Evolutionary conservation across 1,284 basidiomycete species (phyloP).

Genomic region (Pulchroboletus neoregius): DNA sequence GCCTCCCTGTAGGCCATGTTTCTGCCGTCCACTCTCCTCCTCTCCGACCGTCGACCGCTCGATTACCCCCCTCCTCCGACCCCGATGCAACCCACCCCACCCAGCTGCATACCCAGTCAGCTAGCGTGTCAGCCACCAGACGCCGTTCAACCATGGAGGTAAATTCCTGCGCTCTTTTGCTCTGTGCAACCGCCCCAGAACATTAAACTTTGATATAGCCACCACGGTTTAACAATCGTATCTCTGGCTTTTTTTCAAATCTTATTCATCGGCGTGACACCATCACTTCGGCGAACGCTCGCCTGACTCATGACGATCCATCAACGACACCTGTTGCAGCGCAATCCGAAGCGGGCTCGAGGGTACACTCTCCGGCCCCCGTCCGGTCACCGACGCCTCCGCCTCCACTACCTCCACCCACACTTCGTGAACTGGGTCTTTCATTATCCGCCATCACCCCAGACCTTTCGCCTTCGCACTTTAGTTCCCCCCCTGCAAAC

Average conservation of each 20-base stretch:
- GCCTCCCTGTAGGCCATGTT: conserved; percentile 53
- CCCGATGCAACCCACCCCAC: conserved; percentile 20
- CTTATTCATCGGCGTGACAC: conserved; percentile 69
- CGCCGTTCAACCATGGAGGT: conserved; percentile 50
- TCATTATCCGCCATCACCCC: conserved; percentile 61
- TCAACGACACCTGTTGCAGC: conserved; percentile 20
- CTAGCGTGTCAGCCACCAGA: conserved; percentile 21
- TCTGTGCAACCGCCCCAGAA: conserved; percentile 14
- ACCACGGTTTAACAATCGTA: conserved; percentile 61
- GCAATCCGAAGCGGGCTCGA: conserved; percentile 35
- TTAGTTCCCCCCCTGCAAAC: conserved; percentile 66
- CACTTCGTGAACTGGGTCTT: conserved; percentile 71
- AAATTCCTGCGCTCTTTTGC: conserved; percentile 12
- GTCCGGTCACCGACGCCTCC: conserved; percentile 62
- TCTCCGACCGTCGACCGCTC: conserved; percentile 26
- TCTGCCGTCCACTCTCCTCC: conserved; percentile 33
- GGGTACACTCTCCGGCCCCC: conserved; percentile 49
- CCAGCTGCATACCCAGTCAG: conserved; percentile 22
- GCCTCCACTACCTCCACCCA: conserved; percentile 62
- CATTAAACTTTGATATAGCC: conserved; percentile 33
- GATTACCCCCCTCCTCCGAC: conserved; percentile 25
- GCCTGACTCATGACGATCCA: conserved; percentile 30
- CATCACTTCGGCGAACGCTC: conserved; percentile 28
- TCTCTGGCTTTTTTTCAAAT: conserved; percentile 78
- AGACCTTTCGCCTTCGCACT: conserved; percentile 68